Conservation (phyloP, 768 basidiomycete species). For the Gautieria morchelliformis region DNA sequence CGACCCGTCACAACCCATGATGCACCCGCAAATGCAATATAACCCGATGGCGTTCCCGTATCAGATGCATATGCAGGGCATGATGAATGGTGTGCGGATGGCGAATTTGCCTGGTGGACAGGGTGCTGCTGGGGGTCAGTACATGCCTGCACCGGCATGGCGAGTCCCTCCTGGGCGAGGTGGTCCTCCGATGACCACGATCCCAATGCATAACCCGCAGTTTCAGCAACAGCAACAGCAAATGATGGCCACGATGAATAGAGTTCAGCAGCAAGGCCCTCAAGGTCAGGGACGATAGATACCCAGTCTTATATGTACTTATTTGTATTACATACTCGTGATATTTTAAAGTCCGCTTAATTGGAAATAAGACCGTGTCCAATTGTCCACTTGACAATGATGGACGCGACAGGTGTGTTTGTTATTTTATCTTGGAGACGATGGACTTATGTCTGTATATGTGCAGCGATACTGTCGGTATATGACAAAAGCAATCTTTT, state of each 20-base stretch:
- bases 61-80: not conserved
- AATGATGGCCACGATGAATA: constrained; percentile 4
- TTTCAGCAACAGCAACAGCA: constrained; percentile 4
- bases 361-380: too few relatives aligned
- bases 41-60: not conserved
- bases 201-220: constrained; percentile 1
- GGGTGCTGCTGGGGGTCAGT: not conserved
- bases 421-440: not conserved
- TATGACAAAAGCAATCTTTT: constrained; percentile 92
- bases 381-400: not conserved
- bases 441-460: not conserved
- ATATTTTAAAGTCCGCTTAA: not conserved
- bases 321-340: not conserved
- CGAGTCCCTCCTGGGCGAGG: constrained; percentile 5
- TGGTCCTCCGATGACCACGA: not conserved
- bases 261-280: constrained; percentile 1
- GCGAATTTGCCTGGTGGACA: not conserved
- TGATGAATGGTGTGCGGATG: constrained; percentile 9
- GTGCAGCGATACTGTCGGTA: constrained; percentile 79
- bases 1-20: constrained; percentile 22
- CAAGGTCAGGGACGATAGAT: not conserved
- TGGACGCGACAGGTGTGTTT: not conserved
- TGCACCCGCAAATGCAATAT: constrained; percentile 8
- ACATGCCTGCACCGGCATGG: not conserved
- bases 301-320: not conserved